These are phyloP conservation scores for Monosporozyma servazzii DNA, from an alignment of 805 yeast genomes.

Conservation along the genomic window DNA sequence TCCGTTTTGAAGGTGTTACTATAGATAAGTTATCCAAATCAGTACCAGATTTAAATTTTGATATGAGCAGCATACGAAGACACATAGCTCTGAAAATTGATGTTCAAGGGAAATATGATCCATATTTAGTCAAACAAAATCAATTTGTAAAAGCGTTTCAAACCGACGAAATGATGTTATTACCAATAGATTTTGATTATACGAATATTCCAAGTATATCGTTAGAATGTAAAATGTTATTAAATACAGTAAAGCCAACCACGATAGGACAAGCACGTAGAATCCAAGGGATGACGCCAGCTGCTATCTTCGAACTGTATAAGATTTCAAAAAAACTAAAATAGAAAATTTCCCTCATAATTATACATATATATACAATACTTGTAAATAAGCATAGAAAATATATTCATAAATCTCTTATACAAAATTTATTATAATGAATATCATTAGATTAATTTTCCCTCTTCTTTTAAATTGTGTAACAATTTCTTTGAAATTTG, in stretches of 20 bases:
- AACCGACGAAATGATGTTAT: conserved; percentile 65
- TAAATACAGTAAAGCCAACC: conserved; percentile 71
- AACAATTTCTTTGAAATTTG: background rate
- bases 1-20: conserved; percentile 44
- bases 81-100: conserved; percentile 53
- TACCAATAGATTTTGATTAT: conserved; percentile 68
- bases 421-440: background rate
- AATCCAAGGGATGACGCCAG: conserved; percentile 91
- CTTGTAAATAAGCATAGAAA: background rate
- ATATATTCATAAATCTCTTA: background rate
- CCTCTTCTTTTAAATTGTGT: background rate
- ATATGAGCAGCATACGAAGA: conserved; percentile 27
- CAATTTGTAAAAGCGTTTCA: conserved; percentile 66
- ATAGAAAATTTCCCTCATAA: background rate
- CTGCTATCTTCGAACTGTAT: conserved; percentile 76
- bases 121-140: conserved; percentile 65
- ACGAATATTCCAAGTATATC: conserved; percentile 53
- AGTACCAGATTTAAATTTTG: conserved; percentile 31
- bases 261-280: conserved; percentile 94
- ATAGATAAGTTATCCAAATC: conserved; percentile 21
- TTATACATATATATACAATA: background rate
- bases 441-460: background rate
- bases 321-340: conserved; percentile 6
- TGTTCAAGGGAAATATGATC: conserved; percentile 76
- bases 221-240: conserved; percentile 57